Conservation (phyloP, 192 early-diverging fungal species). For the Coemansia aciculifera region DNA sequence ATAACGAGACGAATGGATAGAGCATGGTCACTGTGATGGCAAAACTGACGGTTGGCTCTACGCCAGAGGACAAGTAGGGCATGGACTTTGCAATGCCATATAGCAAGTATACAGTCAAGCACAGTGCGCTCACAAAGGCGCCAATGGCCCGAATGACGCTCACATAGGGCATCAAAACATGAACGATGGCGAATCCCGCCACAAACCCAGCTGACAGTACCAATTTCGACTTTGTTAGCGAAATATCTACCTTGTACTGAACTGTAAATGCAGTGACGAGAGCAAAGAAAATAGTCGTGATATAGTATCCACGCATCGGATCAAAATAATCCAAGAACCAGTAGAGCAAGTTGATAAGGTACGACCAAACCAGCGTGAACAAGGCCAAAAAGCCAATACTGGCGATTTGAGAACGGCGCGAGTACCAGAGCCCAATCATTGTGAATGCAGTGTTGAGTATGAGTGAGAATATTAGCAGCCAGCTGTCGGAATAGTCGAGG, state of each 20-base stretch:
- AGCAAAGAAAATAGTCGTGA: not conserved
- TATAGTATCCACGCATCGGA: slow-evolving; percentile 7
- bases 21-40: slow-evolving; percentile 2
- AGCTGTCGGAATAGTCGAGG: not conserved
- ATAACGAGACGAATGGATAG: not conserved
- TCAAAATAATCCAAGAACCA: slow-evolving; percentile 2
- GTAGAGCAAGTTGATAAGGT: not conserved
- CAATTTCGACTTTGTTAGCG: not conserved
- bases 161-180: not conserved
- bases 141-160: not conserved
- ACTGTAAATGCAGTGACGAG: not conserved
- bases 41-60: not conserved
- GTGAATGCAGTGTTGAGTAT: not conserved
- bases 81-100: slow-evolving; percentile 6
- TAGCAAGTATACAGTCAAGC: not conserved
- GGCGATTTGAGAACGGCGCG: not conserved
- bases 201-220: not conserved
- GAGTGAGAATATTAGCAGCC: not conserved
- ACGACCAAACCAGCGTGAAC: slow-evolving; percentile 1
- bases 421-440: slow-evolving; percentile 3
- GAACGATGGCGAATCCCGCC: not conserved
- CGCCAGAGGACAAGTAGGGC: slow-evolving; percentile 2
- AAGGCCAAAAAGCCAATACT: not conserved
- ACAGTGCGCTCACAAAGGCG: not conserved
- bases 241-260: not conserved